phyloP scores from a whole-genome alignment of 2,329 filamentous ascomycete species.

The Exophiala xenobiotica region DNA sequence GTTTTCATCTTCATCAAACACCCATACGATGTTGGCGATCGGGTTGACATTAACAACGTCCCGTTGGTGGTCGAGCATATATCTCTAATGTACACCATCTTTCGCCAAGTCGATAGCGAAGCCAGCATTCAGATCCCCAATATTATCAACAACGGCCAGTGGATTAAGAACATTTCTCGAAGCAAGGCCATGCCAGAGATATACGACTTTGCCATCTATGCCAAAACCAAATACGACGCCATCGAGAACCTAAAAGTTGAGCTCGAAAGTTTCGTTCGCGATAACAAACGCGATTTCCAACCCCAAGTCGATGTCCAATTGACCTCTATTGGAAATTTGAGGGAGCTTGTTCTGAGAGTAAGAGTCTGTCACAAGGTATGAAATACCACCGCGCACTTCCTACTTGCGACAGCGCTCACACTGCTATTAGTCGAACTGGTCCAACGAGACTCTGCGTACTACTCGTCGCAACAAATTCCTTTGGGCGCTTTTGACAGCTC shows the following conservation, averaged over 20 bases:
- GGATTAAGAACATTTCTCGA: slow-evolving; percentile 40
- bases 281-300: slow-evolving; percentile 40
- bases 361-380: slow-evolving; percentile 35
- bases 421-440: no score
- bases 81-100: slow-evolving; percentile 39
- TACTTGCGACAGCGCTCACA: no score
- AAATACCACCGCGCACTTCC: slow-evolving; percentile 10
- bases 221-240: slow-evolving; percentile 35
- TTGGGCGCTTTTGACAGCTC: slow-evolving; percentile 21
- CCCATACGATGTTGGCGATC: slow-evolving; percentile 37
- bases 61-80: slow-evolving; percentile 34
- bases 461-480: slow-evolving; percentile 26
- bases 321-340: slow-evolving; percentile 33
- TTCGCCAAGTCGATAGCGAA: slow-evolving; percentile 36
- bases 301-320: slow-evolving; percentile 37
- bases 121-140: slow-evolving; percentile 38
- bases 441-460: no score
- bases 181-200: slow-evolving; percentile 39
- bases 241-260: slow-evolving; percentile 34
- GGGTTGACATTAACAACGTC: slow-evolving; percentile 33
- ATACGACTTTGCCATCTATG: slow-evolving; percentile 32
- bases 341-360: slow-evolving; percentile 35
- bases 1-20: slow-evolving; percentile 35
- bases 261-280: slow-evolving; percentile 35
- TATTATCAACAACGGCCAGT: slow-evolving; percentile 37